Conservation (phyloP, 1,139 yeast genomes). For the Geotrichum bryndzae region DNA sequence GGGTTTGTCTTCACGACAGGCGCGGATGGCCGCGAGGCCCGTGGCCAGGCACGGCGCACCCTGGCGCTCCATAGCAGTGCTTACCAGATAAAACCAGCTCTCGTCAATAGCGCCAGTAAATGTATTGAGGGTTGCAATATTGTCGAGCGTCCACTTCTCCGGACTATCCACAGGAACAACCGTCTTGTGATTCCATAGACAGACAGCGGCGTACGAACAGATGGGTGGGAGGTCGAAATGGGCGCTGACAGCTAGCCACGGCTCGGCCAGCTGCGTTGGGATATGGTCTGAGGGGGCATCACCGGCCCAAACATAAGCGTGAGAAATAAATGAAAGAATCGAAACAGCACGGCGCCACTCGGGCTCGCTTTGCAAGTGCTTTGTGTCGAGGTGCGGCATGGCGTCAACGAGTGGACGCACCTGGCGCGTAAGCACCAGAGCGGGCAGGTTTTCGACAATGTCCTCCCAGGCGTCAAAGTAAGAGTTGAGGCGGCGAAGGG, state of each 20-base stretch:
- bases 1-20: constrained; percentile 44
- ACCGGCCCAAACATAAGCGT: constrained; percentile 85
- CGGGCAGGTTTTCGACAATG: constrained; percentile 60
- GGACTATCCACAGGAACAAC: constrained; percentile 46
- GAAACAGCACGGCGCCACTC: constrained; percentile 77
- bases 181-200: constrained; percentile 80
- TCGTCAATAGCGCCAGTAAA: constrained; percentile 90
- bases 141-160: constrained; percentile 48
- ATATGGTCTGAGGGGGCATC: constrained; percentile 54
- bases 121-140: constrained; percentile 72
- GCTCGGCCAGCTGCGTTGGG: constrained; percentile 64
- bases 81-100: constrained; percentile 86
- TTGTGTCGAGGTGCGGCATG: constrained; percentile 49
- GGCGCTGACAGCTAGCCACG: constrained; percentile 56
- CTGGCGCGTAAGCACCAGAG: constrained; percentile 60
- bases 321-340: constrained; percentile 69
- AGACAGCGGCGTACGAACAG: constrained; percentile 79
- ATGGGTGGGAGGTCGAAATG: constrained; percentile 73
- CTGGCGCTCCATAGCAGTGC: constrained; percentile 76
- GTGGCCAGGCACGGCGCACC: constrained; percentile 62
- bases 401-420: constrained; percentile 56
- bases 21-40: constrained; percentile 58
- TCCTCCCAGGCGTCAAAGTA: constrained; percentile 78
- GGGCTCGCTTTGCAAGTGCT: constrained; percentile 39
- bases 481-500: constrained; percentile 50